These are phyloP conservation scores for Myriosclerotinia scirpicola DNA, from an alignment of 2,329 filamentous ascomycete species.

Conservation along the genomic window DNA sequence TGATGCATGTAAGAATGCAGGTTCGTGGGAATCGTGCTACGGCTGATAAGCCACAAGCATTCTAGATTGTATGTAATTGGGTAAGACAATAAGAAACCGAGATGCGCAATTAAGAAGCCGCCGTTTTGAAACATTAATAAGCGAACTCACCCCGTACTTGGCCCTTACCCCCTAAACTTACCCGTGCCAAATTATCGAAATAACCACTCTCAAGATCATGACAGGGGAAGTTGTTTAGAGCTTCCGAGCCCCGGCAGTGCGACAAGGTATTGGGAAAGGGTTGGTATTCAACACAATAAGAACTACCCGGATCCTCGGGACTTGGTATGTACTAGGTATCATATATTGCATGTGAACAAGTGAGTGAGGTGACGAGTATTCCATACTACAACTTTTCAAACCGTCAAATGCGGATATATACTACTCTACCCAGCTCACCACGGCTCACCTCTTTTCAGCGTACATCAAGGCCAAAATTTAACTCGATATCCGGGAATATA, in stretches of 20 bases:
- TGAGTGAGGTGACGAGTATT: background rate
- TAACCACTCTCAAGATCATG: background rate
- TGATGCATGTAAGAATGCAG: background rate
- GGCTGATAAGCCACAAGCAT: background rate
- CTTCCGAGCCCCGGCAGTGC: background rate
- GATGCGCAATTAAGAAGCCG: background rate
- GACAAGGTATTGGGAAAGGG: background rate
- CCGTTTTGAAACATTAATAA: conserved; percentile 10
- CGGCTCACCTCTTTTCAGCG: background rate
- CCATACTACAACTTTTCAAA: background rate
- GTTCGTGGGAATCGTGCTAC: background rate
- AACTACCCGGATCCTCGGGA: background rate
- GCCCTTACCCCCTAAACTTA: background rate
- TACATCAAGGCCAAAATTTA: background rate
- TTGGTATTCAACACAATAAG: background rate
- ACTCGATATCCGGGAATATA: too few species aligned
- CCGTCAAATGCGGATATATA: background rate
- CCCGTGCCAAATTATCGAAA: background rate
- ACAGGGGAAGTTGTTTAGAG: background rate
- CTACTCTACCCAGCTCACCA: background rate
- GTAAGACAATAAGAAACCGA: background rate
- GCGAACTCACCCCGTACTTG: conserved; percentile 4
- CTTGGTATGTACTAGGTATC: background rate
- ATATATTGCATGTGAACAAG: background rate
- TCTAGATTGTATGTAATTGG: background rate